Percentiles rank a stretch among this genome's conserved stretches.
phyloP scores from a whole-genome alignment of 495 filamentous ascomycete genomes.

The Daldinia loculata region DNA sequence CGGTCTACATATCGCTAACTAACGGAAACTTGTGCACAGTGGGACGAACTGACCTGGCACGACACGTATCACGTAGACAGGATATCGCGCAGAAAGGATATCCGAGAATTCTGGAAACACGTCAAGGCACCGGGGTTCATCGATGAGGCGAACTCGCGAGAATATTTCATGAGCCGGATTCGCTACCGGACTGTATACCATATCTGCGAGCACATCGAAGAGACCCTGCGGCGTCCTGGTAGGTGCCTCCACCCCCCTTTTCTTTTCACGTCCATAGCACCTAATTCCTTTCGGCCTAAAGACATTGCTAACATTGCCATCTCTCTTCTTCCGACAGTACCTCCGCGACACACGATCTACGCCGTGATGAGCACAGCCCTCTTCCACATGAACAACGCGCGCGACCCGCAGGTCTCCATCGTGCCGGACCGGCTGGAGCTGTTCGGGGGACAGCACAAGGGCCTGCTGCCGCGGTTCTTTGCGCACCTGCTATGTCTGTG shows the following conservation, averaged over 20 bases:
- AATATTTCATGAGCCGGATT: slow-evolving; percentile 23
- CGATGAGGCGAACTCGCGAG: not conserved
- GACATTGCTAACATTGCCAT: not conserved
- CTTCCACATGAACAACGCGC: slow-evolving; percentile 34
- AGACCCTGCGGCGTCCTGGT: slow-evolving; percentile 12
- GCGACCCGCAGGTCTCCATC: slow-evolving; percentile 37
- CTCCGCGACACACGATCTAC: slow-evolving; percentile 31
- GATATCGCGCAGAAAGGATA: slow-evolving; percentile 15
- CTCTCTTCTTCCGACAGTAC: not conserved
- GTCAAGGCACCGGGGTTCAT: slow-evolving; percentile 1
- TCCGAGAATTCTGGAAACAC: slow-evolving; percentile 26
- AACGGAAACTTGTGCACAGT: not conserved
- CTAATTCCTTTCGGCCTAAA: not conserved
- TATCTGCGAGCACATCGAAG: slow-evolving; percentile 24
- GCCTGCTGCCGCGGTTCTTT: slow-evolving; percentile 34
- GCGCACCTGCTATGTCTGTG: slow-evolving; percentile 29
- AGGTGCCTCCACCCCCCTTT: not conserved
- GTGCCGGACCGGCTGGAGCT: slow-evolving; percentile 34
- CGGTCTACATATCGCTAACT: not conserved
- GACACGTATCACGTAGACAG: slow-evolving; percentile 30
- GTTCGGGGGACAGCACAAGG: slow-evolving; percentile 23
- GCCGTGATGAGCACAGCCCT: slow-evolving; percentile 26
- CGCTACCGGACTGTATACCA: slow-evolving; percentile 37
- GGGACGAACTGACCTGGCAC: slow-evolving; percentile 38
- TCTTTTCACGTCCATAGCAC: not conserved